Conservation (phyloP, 2,329 filamentous ascomycete genomes). For the Allantophomopsis lycopodina region DNA sequence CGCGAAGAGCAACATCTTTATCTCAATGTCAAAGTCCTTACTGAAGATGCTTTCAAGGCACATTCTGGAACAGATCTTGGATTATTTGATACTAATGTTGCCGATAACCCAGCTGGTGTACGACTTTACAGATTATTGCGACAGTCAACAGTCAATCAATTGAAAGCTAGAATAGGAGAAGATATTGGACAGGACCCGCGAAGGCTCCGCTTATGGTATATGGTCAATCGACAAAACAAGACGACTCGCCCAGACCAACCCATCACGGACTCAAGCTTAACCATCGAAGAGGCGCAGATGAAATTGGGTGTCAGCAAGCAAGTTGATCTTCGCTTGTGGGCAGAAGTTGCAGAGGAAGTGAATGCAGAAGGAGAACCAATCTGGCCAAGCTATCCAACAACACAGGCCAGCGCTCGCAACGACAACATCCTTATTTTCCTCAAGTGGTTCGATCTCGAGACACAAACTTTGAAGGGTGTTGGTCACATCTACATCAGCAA, state of each 20-base stretch:
- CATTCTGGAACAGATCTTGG: conserved; percentile 79
- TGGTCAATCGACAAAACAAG: conserved; percentile 98
- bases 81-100: conserved; percentile 43
- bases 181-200: conserved; percentile 56
- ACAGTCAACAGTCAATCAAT: conserved; percentile 62
- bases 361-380: conserved; percentile 53
- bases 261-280: conserved; percentile 64
- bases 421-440: conserved; percentile 73
- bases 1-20: conserved; percentile 91
- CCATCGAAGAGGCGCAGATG: conserved; percentile 58
- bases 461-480: conserved; percentile 62
- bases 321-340: conserved; percentile 65
- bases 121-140: conserved; percentile 61
- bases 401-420: conserved; percentile 43
- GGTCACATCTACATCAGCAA: conserved; percentile 80
- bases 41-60: conserved; percentile 64
- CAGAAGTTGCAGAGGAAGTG: conserved; percentile 60
- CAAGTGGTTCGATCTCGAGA: conserved; percentile 76
- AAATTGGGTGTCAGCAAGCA: conserved; percentile 56
- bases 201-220: conserved; percentile 76
- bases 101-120: conserved; percentile 52
- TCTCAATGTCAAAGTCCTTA: conserved; percentile 71
- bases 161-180: conserved; percentile 55
- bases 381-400: conserved; percentile 53
- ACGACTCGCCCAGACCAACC: conserved; percentile 85